These are phyloP conservation scores for Trematosphaeria pertusa DNA, from an alignment of 2,329 filamentous ascomycete genomes.

Conservation along the genomic window DNA sequence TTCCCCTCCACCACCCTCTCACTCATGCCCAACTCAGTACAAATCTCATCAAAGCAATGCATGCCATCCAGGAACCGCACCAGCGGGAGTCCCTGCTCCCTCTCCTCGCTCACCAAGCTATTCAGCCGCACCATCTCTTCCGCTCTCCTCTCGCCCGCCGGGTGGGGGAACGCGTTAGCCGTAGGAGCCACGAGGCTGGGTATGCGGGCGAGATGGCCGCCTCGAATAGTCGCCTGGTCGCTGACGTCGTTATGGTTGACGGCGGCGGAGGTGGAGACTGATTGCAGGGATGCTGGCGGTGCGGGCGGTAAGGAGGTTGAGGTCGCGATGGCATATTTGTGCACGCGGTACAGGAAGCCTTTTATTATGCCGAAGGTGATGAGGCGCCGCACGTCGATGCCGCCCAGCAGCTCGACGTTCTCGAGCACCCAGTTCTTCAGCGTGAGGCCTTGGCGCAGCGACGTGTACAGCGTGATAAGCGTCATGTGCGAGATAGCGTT, in stretches of 20 bases:
- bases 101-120: constrained; percentile 22
- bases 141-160: background rate
- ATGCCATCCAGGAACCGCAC: constrained; percentile 75
- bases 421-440: constrained; percentile 85
- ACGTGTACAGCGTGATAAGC: constrained; percentile 83
- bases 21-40: constrained; percentile 74
- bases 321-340: constrained; percentile 80
- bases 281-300: constrained; percentile 33
- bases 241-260: constrained; percentile 21
- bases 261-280: constrained; percentile 17
- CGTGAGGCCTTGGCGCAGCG: constrained; percentile 82
- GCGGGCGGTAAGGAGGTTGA: constrained; percentile 30
- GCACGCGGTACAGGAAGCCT: constrained; percentile 88
- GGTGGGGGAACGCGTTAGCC: background rate
- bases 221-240: constrained; percentile 26
- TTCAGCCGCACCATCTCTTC: constrained; percentile 21
- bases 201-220: background rate
- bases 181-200: background rate
- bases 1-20: constrained; percentile 74
- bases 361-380: constrained; percentile 98
- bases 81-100: constrained; percentile 54
- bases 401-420: constrained; percentile 73
- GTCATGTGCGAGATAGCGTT: constrained; percentile 37
- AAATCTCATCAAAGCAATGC: constrained; percentile 83
- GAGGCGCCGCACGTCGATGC: constrained; percentile 87